Base-by-base conservation (phyloP, 345 rosid genomes). In the Lagerstroemia speciosa region DNA sequence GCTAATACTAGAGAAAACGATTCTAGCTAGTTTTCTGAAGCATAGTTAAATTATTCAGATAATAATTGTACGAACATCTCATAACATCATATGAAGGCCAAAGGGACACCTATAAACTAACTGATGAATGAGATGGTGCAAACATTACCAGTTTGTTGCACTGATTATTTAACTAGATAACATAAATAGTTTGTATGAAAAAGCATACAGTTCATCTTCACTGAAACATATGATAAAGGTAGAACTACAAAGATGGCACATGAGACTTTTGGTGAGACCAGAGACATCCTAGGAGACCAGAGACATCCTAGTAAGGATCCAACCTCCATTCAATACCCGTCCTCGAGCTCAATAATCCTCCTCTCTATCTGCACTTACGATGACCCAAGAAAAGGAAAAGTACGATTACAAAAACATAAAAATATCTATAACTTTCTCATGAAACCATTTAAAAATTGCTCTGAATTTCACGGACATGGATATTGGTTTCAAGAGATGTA, bases 321-420 rank as follows among this genome's bases (percentile, higher is more conserved):
- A 24, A 31, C 46, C 46, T 50, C 50, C 31, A 66, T 41, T 71
- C 62, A 67, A 32, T 31, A 31, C 37, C 66, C 45, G 10, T 14
- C 53, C 45, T 72, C 66, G 19, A 76, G 72, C 69, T 76, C 79
- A 68, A 76, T 68, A 53, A 76, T 68, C 66, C 45, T 68, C 65
- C 75, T 64, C 52, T 76, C 79, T 71, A 72, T 76, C 75, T 68
- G 72, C 72, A 71, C 29, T 68, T 71, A 61, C 68, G 67, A 71
- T 4, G 11, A 22, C 15, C 0, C 57, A 62, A n/a, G 15, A 31
- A 22, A 34, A 48, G 53, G 19, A 6, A 20, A 29, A 22, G 5
- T 50, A 73, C 15, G 38, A 22, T 58, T 26, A 67, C 30, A 45
- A 50, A 43, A 50, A 50, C 29, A 64, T 50, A 11, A 30, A 61